Percentiles rank a stretch among this genome's conserved stretches.
phyloP scores from a whole-genome alignment of 371 early-diverging fungal species.

The Mortierella sp. region DNA sequence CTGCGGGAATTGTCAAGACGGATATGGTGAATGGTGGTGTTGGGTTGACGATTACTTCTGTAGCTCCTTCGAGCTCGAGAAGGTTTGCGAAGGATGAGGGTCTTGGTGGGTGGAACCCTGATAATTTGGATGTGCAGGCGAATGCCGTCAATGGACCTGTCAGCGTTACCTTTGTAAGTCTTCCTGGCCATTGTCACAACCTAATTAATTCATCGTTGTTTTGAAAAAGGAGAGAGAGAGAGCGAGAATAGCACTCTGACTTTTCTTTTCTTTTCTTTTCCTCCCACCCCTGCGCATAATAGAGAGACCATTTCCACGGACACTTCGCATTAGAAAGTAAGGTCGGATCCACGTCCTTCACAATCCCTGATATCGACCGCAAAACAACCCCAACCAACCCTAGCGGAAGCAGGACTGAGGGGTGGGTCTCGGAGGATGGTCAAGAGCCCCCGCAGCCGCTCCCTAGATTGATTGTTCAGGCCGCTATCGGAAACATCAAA shows the following conservation, averaged over 20 bases:
- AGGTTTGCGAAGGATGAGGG: no score
- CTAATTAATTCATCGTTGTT: neutral
- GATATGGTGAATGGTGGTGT: neutral
- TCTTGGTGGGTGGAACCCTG: neutral
- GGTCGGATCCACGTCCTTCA: neutral
- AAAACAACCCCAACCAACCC: neutral
- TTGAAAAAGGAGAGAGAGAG: neutral
- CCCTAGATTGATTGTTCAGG: neutral
- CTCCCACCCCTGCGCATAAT: neutral
- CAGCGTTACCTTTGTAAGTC: neutral
- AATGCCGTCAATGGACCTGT: constrained; percentile 2
- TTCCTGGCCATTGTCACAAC: neutral
- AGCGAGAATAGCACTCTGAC: neutral
- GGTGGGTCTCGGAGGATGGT: neutral
- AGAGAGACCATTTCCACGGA: constrained; percentile 4
- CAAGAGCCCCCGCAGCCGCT: neutral
- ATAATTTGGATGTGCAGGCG: neutral
- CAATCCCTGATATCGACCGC: neutral
- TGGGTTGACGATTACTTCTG: neutral
- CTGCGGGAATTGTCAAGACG: neutral
- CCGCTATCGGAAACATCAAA: neutral
- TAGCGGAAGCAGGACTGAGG: neutral
- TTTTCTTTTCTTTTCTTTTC: neutral
- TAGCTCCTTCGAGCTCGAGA: neutral
- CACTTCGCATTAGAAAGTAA: neutral